Percentiles rank a stretch among this genome's conserved stretches.
phyloP scores from a whole-genome alignment of 371 early-diverging fungal genomes.

The Rhizopus sp. region DNA sequence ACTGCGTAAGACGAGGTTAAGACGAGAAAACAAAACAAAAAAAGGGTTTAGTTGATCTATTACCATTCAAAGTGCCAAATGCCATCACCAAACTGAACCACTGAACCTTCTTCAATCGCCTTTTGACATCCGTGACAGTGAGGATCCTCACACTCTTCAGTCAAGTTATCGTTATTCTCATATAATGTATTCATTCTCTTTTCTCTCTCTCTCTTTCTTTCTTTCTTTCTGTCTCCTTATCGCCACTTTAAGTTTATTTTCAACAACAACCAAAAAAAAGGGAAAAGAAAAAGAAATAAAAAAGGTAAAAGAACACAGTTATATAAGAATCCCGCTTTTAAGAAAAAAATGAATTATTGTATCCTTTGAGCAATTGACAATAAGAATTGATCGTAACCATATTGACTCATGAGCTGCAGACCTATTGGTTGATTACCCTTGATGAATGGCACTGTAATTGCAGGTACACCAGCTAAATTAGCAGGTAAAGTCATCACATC shows the following conservation, averaged over 20 bases:
- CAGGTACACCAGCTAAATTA: slow-evolving; percentile 81
- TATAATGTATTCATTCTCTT: slow-evolving; percentile 30
- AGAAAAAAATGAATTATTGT: slow-evolving; percentile 7
- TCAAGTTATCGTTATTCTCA: slow-evolving; percentile 21
- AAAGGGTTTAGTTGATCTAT: slow-evolving; percentile 5
- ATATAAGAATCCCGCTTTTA: too few species aligned
- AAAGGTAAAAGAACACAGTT: not conserved
- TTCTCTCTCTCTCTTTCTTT: not conserved
- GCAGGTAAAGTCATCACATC: slow-evolving; percentile 92
- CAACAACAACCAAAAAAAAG: slow-evolving; percentile 1
- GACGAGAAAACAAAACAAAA: slow-evolving; percentile 3
- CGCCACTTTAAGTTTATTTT: not conserved
- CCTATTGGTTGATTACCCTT: slow-evolving; percentile 69
- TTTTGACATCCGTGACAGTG: slow-evolving; percentile 76
- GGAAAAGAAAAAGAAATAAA: slow-evolving; percentile 2
- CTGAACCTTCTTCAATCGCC: slow-evolving; percentile 79
- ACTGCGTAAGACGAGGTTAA: slow-evolving; percentile 31
- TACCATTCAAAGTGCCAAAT: slow-evolving; percentile 65
- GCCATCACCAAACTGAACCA: slow-evolving; percentile 85
- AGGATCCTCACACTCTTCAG: slow-evolving; percentile 53
- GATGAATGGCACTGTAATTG: slow-evolving; percentile 66
- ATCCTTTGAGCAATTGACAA: slow-evolving; percentile 39
- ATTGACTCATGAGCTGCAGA: slow-evolving; percentile 81
- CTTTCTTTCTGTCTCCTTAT: not conserved
- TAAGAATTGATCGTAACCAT: slow-evolving; percentile 73